These are phyloP conservation scores for Fusarium equiseti DNA, from an alignment of 2,329 filamentous ascomycete genomes.

Conservation along the genomic window DNA sequence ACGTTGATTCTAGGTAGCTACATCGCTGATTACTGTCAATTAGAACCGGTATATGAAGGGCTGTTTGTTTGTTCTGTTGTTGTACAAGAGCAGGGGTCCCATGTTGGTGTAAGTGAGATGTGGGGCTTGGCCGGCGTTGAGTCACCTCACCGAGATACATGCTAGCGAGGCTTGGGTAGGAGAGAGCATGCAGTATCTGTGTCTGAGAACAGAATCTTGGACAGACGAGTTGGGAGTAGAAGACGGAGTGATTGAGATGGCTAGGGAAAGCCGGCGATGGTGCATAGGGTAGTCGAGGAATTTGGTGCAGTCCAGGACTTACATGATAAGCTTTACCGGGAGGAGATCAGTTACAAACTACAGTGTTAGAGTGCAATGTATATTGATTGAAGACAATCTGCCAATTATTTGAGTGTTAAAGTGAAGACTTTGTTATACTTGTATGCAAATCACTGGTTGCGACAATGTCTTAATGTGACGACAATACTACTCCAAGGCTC, in stretches of 20 bases:
- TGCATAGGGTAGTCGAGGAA: neutral
- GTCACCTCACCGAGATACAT: conserved; percentile 9
- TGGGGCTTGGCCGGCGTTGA: conserved; percentile 17
- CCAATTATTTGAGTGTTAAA: fast-evolving
- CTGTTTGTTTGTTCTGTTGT: neutral
- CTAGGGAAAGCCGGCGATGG: neutral
- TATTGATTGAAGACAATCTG: neutral
- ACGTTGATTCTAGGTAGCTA: conserved; percentile 3
- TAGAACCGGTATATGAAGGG: neutral
- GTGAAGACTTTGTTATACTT: too few relatives aligned
- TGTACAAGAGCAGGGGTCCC: neutral
- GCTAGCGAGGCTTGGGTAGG: neutral
- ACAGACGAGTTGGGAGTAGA: neutral
- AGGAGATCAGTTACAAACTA: fast-evolving
- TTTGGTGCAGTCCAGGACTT: neutral
- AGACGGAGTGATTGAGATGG: fast-evolving
- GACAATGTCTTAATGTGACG: too few relatives aligned
- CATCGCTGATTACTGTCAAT: conserved; percentile 1
- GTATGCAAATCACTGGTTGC: neutral
- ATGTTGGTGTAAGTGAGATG: neutral
- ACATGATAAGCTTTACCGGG: neutral
- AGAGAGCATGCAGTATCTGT: neutral
- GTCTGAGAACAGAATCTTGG: neutral
- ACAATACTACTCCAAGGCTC: neutral
- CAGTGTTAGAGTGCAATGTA: neutral